Evolutionary conservation across 2,329 filamentous ascomycete species (phyloP).

Genomic region (Fusarium kyushuense): DNA sequence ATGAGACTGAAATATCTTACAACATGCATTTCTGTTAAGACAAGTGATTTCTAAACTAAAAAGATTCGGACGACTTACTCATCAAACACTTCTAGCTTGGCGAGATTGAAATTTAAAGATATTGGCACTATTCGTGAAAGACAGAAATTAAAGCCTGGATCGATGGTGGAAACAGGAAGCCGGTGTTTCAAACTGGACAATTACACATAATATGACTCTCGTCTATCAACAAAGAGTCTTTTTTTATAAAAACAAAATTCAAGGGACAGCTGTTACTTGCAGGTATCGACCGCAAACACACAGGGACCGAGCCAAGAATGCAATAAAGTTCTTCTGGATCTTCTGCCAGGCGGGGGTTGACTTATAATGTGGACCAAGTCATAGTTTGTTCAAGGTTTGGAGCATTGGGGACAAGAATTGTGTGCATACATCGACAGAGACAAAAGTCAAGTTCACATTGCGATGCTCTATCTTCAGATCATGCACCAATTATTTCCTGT

Average conservation of each 20-base stretch:
- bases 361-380: neutral
- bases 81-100: neutral
- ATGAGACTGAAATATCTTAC: neutral
- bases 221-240: too few relatives aligned
- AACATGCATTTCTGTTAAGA: neutral
- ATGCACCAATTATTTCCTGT: conserved; percentile 7
- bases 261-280: neutral
- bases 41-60: neutral
- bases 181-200: neutral
- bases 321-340: neutral
- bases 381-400: neutral
- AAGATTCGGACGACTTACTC: too few relatives aligned
- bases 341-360: neutral
- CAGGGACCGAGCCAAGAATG: neutral
- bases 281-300: neutral
- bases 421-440: neutral
- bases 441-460: neutral
- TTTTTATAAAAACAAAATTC: too few relatives aligned
- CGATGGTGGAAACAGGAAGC: neutral
- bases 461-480: conserved; percentile 1
- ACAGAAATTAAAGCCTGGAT: neutral
- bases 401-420: conserved; percentile 2
- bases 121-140: neutral
- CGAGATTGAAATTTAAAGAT: neutral
- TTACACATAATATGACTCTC: neutral